Evolutionary conservation across 2,329 filamentous ascomycete genomes (phyloP), one percentile per base, ranked within the genome.

Genomic region (Pseudogymnoascus sp.): DNA sequence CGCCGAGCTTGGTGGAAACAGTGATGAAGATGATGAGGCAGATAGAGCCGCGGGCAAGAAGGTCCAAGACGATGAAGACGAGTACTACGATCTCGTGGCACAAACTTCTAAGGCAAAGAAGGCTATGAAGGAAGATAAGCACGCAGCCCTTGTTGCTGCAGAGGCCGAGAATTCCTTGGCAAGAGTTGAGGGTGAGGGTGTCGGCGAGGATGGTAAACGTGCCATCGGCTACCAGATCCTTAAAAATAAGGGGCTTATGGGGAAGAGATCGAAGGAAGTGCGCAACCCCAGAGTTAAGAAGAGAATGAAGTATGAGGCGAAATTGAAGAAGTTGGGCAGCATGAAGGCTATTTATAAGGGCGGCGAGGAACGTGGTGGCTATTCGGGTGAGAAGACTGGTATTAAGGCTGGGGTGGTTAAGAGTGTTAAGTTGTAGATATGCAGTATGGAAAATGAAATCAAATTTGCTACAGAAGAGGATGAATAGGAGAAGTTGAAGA

Each of bases 221-320:
- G 90, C 91, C 75, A 96, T 99, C 73, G 90, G 86, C 15, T 97
- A 97, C 76, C 84, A 87, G 68, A 99, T 99, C 72, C 85, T 92
- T 78, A 97, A 97, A 85, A 99, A 99, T 78, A 97, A 97, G 82
- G 94, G 94, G 33, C 78, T 99, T 65, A 87, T 90, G 63, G 91
- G 92, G 55, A 88, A 89, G 75, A 82, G 93, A 66, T 95, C 89
- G 82, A 97, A 99, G 85, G 92, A 96, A 69, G 88, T 92, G 63
- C 82, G 93, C 66, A 99, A 99, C 78, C 92, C 94, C 36, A 82
- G 94, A 74, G 93, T 97, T 67, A 99, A 97, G 88, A 97, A 97
- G 88, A 86, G 91, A 76, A 91, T 91, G 85, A 92, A 91, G 85
- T 99, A 86, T 74, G 92, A 95, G 73, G 88, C 92, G 75, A 97